These are phyloP conservation scores for Knoxia roxburghii DNA, from an alignment of 257 asterid genomes.

Conservation along the genomic window DNA sequence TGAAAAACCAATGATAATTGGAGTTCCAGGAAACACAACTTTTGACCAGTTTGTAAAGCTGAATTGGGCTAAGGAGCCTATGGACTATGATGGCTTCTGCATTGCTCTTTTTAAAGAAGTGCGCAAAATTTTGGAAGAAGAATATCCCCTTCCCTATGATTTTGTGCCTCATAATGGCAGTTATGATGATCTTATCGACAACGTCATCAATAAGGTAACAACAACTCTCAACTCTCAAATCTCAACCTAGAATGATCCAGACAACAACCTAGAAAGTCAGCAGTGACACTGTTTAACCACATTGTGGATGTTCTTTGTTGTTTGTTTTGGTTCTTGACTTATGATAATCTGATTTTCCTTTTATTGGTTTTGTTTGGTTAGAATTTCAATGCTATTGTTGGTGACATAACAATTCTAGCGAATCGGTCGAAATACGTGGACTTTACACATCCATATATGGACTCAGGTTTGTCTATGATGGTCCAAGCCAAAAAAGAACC, in stretches of 20 bases:
- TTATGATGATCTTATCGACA: conserved; percentile 22
- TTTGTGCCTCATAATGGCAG: conserved; percentile 23
- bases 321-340: not conserved
- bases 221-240: not conserved
- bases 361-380: not conserved
- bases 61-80: not conserved
- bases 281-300: not conserved
- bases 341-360: not conserved
- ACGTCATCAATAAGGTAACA: conserved; percentile 24
- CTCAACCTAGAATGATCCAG: too few relatives aligned
- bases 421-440: conserved; percentile 27
- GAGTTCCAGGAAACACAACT: conserved; percentile 26
- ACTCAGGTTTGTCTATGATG: conserved; percentile 35
- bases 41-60: conserved; percentile 29
- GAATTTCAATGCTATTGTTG: conserved; percentile 26
- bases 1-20: conserved; percentile 30
- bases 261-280: not conserved
- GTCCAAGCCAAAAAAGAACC: conserved; percentile 22
- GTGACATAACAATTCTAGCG: conserved; percentile 31
- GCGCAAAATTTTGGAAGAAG: conserved; percentile 18
- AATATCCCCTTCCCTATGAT: conserved; percentile 24
- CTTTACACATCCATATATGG: conserved; percentile 35
- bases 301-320: not conserved
- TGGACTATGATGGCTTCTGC: conserved; percentile 29
- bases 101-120: conserved; percentile 27